Evolutionary conservation across 768 basidiomycete species (phyloP).

Genomic region (Phylloporus sp.): DNA sequence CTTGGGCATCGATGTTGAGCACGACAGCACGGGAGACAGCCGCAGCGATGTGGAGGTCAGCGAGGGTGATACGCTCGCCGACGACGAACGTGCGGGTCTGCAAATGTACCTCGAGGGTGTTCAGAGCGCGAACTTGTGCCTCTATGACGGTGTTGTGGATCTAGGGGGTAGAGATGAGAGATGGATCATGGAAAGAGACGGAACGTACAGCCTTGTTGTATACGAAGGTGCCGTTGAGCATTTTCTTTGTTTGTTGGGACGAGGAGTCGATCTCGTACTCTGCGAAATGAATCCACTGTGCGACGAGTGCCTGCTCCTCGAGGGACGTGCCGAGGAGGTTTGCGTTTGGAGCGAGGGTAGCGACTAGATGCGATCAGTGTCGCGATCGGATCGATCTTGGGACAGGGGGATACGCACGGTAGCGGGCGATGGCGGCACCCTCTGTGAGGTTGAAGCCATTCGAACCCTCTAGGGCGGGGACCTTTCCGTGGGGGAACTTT

Average conservation of each 20-base stretch:
- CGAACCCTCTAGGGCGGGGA: conserved; percentile 73
- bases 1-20: conserved; percentile 58
- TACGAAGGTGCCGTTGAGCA: conserved; percentile 49
- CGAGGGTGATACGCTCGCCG: conserved; percentile 90
- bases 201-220: conserved; percentile 79
- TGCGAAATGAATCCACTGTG: conserved; percentile 79
- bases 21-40: conserved; percentile 49
- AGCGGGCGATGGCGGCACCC: conserved; percentile 74
- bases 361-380: conserved; percentile 49
- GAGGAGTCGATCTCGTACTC: conserved; percentile 56
- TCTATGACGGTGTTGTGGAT: conserved; percentile 53
- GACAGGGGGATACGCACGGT: conserved; percentile 57
- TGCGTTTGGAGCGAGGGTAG: conserved; percentile 68
- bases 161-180: conserved; percentile 32
- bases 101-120: conserved; percentile 71
- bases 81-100: conserved; percentile 82
- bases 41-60: conserved; percentile 71
- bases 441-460: conserved; percentile 82
- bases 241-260: conserved; percentile 34
- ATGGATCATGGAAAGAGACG: background rate
- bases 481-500: conserved; percentile 80
- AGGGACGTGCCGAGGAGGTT: conserved; percentile 63
- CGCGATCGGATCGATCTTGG: conserved; percentile 13
- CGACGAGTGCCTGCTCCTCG: conserved; percentile 69
- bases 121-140: conserved; percentile 51